Base-by-base conservation (phyloP, 1,139 yeast genomes). In the Yamadazyma blattariae region DNA sequence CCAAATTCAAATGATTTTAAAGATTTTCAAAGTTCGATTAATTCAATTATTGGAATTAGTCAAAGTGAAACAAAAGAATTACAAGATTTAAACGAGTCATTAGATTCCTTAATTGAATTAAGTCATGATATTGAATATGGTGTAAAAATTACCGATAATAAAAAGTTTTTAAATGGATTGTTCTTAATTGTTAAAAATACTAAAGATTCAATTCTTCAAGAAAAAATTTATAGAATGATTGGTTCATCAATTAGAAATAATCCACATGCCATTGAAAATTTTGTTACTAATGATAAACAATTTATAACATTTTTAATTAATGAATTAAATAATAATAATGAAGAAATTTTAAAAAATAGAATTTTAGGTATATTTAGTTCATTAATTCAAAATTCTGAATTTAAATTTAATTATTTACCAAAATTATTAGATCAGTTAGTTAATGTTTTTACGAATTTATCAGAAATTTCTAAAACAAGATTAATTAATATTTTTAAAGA, bases 91-190 rank as follows among this genome's bases (percentile, higher is more conserved):
- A 28, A 45, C 10, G 29, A 36, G 4, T 63, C 75, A 0, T 59
- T 82, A 28, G 77, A 75, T 17, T 57, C 63, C 0, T 54, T 84
- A 39, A 69, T 68, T 8, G 90, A 84, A 7, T 59, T 75, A 44
- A 71, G 83, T 29, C 87, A 83, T 47, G 90, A 82, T 45, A 54
- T 74, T 18, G 86, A 83, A 37, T 73, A 71, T 46, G 92, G 92
- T 1, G 64, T 61, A 4, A 61, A 61, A 33, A 47, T 69, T 35
- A 57, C 71, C 1, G 27, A 31, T 15, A 39, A 56, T 27, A 37
- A 42, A 7, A 13, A 30, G 2, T 26, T 32, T n/a, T 13, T 32
- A 12, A 15, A 29, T 7, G 13, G 23, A 2, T 29, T 34, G 21
- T 25, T 29, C 9, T 7, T 24, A 13, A 24, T 32, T 15, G 20